Percentiles rank a stretch among this genome's conserved stretches.
These are phyloP conservation scores for Podospora conica DNA, from an alignment of 495 filamentous ascomycete genomes.

Conservation along the genomic window DNA sequence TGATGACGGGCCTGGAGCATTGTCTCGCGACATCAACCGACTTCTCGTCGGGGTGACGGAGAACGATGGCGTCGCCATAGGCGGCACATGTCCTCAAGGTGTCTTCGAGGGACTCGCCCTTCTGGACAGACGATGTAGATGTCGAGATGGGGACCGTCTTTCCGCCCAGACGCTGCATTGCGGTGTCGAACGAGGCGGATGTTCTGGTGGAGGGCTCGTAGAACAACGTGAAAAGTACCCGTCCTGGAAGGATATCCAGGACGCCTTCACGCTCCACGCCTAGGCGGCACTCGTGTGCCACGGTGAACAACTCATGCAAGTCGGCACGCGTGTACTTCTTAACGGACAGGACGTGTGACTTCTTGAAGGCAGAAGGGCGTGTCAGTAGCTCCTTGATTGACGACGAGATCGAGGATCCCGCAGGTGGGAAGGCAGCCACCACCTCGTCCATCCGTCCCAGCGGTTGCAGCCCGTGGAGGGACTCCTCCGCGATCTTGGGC, in stretches of 20 bases:
- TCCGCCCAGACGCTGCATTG: slow-evolving; percentile 95
- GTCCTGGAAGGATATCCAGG: slow-evolving; percentile 77
- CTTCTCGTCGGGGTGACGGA: slow-evolving; percentile 79
- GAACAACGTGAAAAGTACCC: slow-evolving; percentile 85
- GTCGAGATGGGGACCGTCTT: slow-evolving; percentile 71
- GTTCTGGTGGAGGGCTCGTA: slow-evolving; percentile 96
- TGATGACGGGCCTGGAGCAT: slow-evolving; percentile 87
- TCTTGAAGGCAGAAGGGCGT: slow-evolving; percentile 71
- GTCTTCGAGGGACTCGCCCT: slow-evolving; percentile 90
- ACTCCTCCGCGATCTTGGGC: slow-evolving; percentile 20
- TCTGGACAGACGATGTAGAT: slow-evolving; percentile 74
- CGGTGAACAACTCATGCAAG: slow-evolving; percentile 87
- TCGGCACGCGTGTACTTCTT: slow-evolving; percentile 80
- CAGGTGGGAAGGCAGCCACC: slow-evolving; percentile 40
- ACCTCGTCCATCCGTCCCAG: slow-evolving; percentile 42
- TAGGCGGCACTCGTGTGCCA: slow-evolving; percentile 93
- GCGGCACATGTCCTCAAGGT: slow-evolving; percentile 88
- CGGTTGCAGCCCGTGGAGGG: not conserved
- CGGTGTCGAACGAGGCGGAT: slow-evolving; percentile 92
- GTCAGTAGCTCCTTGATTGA: slow-evolving; percentile 62
- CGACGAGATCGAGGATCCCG: slow-evolving; percentile 32
- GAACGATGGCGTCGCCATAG: slow-evolving; percentile 89
- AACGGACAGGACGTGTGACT: slow-evolving; percentile 81
- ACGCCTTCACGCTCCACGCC: slow-evolving; percentile 87
- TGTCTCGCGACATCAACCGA: slow-evolving; percentile 75